Percentiles rank a stretch among this genome's conserved stretches.
Conservation (phyloP, 495 filamentous ascomycete genomes). For the Talaromyces ruber region DNA sequence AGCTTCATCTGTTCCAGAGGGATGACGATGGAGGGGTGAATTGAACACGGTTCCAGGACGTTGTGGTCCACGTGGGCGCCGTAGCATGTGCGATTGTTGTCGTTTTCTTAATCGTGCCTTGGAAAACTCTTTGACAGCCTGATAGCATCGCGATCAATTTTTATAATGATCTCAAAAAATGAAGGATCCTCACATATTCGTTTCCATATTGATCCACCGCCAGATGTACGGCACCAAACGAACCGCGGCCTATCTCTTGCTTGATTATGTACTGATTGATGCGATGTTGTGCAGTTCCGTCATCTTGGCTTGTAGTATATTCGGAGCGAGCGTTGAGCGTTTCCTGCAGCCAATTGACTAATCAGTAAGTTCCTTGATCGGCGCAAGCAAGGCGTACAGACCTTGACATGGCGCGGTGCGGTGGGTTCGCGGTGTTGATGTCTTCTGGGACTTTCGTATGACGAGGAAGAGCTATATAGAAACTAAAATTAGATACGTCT, state of each 20-base stretch:
- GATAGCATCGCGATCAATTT: neutral
- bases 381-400: slow-evolving; percentile 18
- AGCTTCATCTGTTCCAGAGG: slow-evolving; percentile 38
- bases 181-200: slow-evolving; percentile 70
- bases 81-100: slow-evolving; percentile 83
- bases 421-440: slow-evolving; percentile 70
- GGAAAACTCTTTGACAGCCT: slow-evolving; percentile 98
- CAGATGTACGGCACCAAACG: slow-evolving; percentile 89
- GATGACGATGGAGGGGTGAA: slow-evolving; percentile 48
- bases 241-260: slow-evolving; percentile 92
- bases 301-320: slow-evolving; percentile 78
- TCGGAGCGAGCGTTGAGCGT: slow-evolving; percentile 84
- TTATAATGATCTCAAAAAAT: neutral
- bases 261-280: slow-evolving; percentile 95
- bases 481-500: neutral
- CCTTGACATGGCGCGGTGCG: slow-evolving; percentile 63
- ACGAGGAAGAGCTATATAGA: slow-evolving; percentile 35
- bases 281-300: slow-evolving; percentile 65
- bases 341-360: slow-evolving; percentile 49
- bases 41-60: slow-evolving; percentile 54
- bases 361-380: neutral
- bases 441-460: slow-evolving; percentile 59
- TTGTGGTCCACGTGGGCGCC: slow-evolving; percentile 50
- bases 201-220: slow-evolving; percentile 84
- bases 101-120: slow-evolving; percentile 88